Evolutionary conservation across 805 yeast genomes (phyloP).

Genomic region (Cyberlindnera euphorbiae): DNA sequence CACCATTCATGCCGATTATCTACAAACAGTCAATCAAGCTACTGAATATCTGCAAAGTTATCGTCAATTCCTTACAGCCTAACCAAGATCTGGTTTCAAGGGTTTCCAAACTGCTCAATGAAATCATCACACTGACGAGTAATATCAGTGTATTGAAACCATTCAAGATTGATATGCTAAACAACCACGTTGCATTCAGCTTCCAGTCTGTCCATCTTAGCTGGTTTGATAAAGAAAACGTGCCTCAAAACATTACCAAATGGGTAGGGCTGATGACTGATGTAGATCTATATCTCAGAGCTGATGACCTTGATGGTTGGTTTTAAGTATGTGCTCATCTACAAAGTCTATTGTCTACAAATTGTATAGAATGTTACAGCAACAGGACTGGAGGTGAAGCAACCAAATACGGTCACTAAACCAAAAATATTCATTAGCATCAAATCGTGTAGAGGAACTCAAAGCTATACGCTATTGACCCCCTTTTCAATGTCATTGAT

Average conservation of each 20-base stretch:
- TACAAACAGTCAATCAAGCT: slow-evolving; percentile 27
- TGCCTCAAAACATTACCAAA: slow-evolving; percentile 1
- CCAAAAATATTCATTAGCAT: no score
- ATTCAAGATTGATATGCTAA: slow-evolving; percentile 22
- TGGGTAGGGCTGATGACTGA: slow-evolving; percentile 25
- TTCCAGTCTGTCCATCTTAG: slow-evolving; percentile 17
- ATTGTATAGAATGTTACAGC: no score
- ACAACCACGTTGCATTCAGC: slow-evolving; percentile 22
- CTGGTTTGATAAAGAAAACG: slow-evolving; percentile 21
- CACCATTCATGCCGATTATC: slow-evolving; percentile 27
- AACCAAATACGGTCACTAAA: no score
- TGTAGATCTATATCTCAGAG: slow-evolving; percentile 13
- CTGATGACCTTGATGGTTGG: slow-evolving; percentile 27
- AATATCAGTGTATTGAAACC: slow-evolving; percentile 27
- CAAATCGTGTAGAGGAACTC: no score
- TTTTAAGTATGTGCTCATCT: slow-evolving; percentile 23
- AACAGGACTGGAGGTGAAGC: no score
- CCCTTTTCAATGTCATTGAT: no score
- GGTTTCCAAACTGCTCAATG: slow-evolving; percentile 24
- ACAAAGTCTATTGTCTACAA: no score
- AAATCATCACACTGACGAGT: slow-evolving; percentile 24
- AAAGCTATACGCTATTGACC: no score
- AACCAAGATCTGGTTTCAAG: slow-evolving; percentile 22
- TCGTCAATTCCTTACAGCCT: slow-evolving; percentile 26
- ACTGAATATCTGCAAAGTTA: slow-evolving; percentile 24